Evolutionary conservation across 2,329 filamentous ascomycete species (phyloP), one percentile per base, ranked within the genome.

Genomic region (Mollisia scopiformis): DNA sequence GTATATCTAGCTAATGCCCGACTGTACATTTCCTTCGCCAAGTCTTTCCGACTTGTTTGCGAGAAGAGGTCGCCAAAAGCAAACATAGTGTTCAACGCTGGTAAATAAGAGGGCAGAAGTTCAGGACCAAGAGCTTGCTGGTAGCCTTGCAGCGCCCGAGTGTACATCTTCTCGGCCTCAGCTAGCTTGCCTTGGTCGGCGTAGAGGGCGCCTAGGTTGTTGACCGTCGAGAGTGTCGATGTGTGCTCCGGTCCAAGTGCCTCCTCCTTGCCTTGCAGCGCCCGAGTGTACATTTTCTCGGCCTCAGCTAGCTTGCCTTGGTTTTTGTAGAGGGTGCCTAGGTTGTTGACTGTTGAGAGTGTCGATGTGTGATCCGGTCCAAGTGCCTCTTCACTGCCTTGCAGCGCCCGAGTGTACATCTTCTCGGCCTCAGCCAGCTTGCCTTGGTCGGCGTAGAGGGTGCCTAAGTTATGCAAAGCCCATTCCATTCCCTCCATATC

Each of bases 1-100:
- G 33, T 37, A 16, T 37, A 37, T 37, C 33, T 16, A 37, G 33
- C 13, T 16, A 61, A 59, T 61, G 57, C 60, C 58, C 59, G 68
- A 67, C 14, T 63, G 49, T 71, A 70, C 67, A 70, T 71, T 59
- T 19, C 47, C 64, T 67, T 72, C 37, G 69, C 68, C 59, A 64
- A 61, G 41, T 70, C 61, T 59, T 66, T 68, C 51, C 64, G 66
- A 51, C 56, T 64, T 53, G 61, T 71, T 49, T 56, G 62, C 43
- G 66, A 66, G 61, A 66, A 66, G 56, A 71, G 65, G 51, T 71
- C 63, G 31, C 69, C 66, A 63, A 71, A 66, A 30, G 35, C 53
- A 47, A 65, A 66, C 61, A 72, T 66, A 21, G 65, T 71, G 27
- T 67, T 61, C 47, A 72, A 65, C 55, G 67, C 69, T 55, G 66